Evolutionary conservation across 352 stramenopile genomes (phyloP).

Genomic region (Pythium coloratum): DNA sequence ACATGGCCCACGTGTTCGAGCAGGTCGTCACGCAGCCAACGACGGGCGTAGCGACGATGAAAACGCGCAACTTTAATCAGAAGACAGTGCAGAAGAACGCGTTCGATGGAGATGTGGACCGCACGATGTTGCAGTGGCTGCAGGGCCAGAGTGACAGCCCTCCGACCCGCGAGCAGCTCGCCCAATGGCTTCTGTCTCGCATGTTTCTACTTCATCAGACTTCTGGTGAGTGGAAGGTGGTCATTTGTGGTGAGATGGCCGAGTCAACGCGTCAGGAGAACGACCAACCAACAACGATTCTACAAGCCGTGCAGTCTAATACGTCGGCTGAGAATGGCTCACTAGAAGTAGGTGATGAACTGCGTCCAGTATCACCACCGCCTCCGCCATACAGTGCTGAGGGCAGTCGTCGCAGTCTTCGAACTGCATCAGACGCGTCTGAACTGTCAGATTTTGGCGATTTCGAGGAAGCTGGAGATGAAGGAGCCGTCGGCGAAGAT

Average conservation of each 20-base stretch:
- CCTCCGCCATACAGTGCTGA: slow-evolving; percentile 13
- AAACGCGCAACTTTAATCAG: slow-evolving; percentile 6
- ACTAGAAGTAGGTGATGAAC: not conserved
- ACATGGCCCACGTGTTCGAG: slow-evolving; percentile 47
- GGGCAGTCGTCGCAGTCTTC: slow-evolving; percentile 7
- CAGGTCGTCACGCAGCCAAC: slow-evolving; percentile 23
- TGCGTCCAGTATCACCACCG: slow-evolving; percentile 3
- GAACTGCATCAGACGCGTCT: slow-evolving; percentile 4
- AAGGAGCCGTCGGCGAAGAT: not conserved
- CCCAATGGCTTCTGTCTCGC: slow-evolving; percentile 55
- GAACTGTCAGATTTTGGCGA: slow-evolving; percentile 5
- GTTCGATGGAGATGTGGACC: slow-evolving; percentile 31
- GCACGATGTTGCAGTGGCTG: slow-evolving; percentile 44
- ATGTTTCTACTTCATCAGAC: slow-evolving; percentile 33
- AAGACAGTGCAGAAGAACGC: not conserved
- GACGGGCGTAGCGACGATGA: not conserved
- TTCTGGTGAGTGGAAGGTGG: slow-evolving; percentile 5
- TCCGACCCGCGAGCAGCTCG: slow-evolving; percentile 49
- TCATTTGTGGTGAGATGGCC: not conserved
- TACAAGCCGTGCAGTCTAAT: not conserved
- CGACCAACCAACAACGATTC: not conserved
- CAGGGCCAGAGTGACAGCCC: slow-evolving; percentile 22
- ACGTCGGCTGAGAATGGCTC: not conserved
- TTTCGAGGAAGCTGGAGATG: not conserved
- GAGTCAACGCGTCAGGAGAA: not conserved